Evolutionary conservation across 1,284 basidiomycete species (phyloP).

Genomic region (Schizopora paradoxa): DNA sequence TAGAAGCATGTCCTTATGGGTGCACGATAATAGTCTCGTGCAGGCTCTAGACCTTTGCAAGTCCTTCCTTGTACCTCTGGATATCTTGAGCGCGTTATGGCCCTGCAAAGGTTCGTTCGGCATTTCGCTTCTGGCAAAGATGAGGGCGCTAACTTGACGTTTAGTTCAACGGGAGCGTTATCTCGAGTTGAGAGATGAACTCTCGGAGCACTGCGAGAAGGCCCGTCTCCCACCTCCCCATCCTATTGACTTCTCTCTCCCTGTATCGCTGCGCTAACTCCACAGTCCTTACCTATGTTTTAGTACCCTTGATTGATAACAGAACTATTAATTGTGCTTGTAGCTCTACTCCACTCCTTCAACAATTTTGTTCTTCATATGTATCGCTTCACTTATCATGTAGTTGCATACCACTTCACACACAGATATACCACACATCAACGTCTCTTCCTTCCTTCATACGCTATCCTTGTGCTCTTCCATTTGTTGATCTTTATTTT

Average conservation of each 20-base stretch:
- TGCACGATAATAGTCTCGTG: slow-evolving; percentile 49
- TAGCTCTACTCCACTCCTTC: too few relatives aligned
- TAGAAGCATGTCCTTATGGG: slow-evolving; percentile 64
- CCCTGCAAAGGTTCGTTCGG: slow-evolving; percentile 48
- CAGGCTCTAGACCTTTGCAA: slow-evolving; percentile 65
- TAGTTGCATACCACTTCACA: too few relatives aligned
- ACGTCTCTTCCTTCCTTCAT: neutral
- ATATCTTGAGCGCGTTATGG: slow-evolving; percentile 66
- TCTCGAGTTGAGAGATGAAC: slow-evolving; percentile 17
- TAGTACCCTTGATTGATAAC: too few relatives aligned
- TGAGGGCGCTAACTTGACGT: neutral
- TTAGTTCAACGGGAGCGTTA: slow-evolving; percentile 21
- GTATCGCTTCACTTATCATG: too few relatives aligned
- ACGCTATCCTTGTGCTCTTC: neutral
- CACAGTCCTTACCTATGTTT: neutral
- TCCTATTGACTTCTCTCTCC: slow-evolving; percentile 10
- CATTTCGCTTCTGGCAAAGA: neutral
- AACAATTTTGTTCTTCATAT: too few relatives aligned
- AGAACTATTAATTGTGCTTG: too few relatives aligned
- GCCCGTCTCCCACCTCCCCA: slow-evolving; percentile 19
- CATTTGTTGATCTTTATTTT: neutral
- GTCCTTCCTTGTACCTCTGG: slow-evolving; percentile 53
- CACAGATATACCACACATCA: too few relatives aligned
- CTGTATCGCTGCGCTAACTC: slow-evolving; percentile 7
- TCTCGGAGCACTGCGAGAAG: slow-evolving; percentile 19